Evolutionary conservation across 2,329 filamentous ascomycete genomes (phyloP).

Genomic region (Penicillium sp.): DNA sequence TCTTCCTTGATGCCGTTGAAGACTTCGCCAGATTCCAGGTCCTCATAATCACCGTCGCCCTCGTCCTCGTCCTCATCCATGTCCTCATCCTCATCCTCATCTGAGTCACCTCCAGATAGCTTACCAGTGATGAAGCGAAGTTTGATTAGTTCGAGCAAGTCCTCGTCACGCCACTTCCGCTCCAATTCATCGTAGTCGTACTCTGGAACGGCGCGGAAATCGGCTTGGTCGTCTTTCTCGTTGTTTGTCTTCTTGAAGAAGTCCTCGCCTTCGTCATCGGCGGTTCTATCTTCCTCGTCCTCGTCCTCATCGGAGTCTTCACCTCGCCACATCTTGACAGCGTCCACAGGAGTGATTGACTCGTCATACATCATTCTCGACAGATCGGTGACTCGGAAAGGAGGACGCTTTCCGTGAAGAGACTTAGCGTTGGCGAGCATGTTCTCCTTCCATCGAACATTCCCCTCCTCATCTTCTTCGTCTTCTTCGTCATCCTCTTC

Average conservation of each 20-base stretch:
- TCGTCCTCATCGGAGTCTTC: constrained; percentile 60
- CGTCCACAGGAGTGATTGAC: constrained; percentile 70
- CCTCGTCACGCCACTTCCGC: constrained; percentile 78
- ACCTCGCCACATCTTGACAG: constrained; percentile 77
- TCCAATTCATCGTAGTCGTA: constrained; percentile 80
- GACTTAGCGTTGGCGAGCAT: constrained; percentile 71
- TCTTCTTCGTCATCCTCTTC: constrained; percentile 49
- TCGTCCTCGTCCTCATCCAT: constrained; percentile 60
- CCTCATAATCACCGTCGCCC: constrained; percentile 79
- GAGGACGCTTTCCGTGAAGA: constrained; percentile 66
- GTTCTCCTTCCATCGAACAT: constrained; percentile 87
- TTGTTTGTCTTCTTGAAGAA: constrained; percentile 60
- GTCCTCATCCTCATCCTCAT: constrained; percentile 51
- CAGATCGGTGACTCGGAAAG: constrained; percentile 77
- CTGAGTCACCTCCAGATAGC: constrained; percentile 56
- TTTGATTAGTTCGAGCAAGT: constrained; percentile 72
- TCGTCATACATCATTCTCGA: constrained; percentile 87
- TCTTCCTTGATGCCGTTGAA: constrained; percentile 41
- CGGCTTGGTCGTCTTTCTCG: constrained; percentile 52
- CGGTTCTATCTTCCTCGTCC: constrained; percentile 52
- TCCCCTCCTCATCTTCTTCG: constrained; percentile 65
- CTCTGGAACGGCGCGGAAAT: constrained; percentile 75
- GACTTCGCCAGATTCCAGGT: constrained; percentile 73
- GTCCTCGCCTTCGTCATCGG: constrained; percentile 65
- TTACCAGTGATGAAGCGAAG: constrained; percentile 72